Evolutionary conservation across 2,329 filamentous ascomycete genomes (phyloP).

Genomic region (Penicillium sp.): DNA sequence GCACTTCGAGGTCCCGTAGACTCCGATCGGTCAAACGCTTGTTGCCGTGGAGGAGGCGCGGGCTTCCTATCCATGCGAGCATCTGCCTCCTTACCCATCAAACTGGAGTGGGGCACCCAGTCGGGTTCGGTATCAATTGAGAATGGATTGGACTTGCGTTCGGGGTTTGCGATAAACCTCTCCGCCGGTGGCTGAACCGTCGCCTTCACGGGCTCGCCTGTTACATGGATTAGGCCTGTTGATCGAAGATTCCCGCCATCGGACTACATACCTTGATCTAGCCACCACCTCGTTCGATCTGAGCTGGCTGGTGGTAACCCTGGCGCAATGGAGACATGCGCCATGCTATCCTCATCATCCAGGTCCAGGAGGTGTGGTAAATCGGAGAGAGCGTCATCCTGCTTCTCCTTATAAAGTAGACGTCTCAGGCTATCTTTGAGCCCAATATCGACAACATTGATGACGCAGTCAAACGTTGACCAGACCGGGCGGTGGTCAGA

Average conservation of each 20-base stretch:
- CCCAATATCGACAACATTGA: slow-evolving; percentile 75
- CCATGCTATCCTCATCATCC: slow-evolving; percentile 72
- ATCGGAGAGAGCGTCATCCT: slow-evolving; percentile 49
- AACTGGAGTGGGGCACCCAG: slow-evolving; percentile 61
- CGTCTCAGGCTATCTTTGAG: slow-evolving; percentile 70
- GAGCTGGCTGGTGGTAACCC: slow-evolving; percentile 66
- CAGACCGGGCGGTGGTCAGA: slow-evolving; percentile 97
- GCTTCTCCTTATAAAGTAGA: slow-evolving; percentile 69
- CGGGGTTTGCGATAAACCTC: slow-evolving; percentile 67
- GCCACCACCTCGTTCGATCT: slow-evolving; percentile 64
- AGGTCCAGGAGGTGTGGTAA: slow-evolving; percentile 22
- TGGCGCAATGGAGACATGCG: slow-evolving; percentile 79
- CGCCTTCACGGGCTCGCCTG: slow-evolving; percentile 71
- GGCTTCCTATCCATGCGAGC: slow-evolving; percentile 18
- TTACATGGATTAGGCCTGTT: slow-evolving; percentile 8
- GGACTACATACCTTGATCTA: slow-evolving; percentile 54
- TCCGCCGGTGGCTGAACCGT: slow-evolving; percentile 64
- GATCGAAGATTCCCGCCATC: slow-evolving; percentile 2
- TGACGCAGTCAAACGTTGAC: slow-evolving; percentile 78
- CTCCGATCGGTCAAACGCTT: slow-evolving; percentile 2
- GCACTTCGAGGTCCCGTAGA: neutral
- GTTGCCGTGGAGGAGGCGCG: slow-evolving; percentile 26
- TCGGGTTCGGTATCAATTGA: slow-evolving; percentile 70
- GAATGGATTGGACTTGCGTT: slow-evolving; percentile 79
- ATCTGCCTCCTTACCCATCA: slow-evolving; percentile 12